Evolutionary conservation across 2,329 filamentous ascomycete species (phyloP).

Genomic region (Diplodia corticola): DNA sequence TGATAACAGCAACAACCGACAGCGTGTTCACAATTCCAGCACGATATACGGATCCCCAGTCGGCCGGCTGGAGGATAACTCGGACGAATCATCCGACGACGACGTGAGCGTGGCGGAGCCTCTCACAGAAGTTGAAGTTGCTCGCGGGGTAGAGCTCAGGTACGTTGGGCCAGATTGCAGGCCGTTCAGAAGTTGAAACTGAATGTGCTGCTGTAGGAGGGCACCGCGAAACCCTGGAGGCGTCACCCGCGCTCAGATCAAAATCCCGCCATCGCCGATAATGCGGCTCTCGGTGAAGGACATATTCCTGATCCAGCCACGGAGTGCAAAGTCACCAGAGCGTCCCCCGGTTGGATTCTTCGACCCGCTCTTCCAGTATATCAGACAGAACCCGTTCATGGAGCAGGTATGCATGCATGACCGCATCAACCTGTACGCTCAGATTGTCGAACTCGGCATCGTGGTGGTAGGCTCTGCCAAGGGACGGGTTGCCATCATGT

Average conservation of each 20-base stretch:
- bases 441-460: constrained; percentile 70
- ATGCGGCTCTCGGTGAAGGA: constrained; percentile 47
- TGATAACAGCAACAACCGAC: constrained; percentile 3
- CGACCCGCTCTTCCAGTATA: constrained; percentile 25
- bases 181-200: not conserved
- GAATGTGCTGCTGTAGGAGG: not conserved
- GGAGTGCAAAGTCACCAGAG: constrained; percentile 11
- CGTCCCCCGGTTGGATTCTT: constrained; percentile 1
- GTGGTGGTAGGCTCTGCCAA: constrained; percentile 67
- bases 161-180: not conserved
- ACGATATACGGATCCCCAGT: not conserved
- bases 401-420: constrained; percentile 36
- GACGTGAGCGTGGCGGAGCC: not conserved
- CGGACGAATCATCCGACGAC: not conserved
- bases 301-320: constrained; percentile 46
- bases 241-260: not conserved
- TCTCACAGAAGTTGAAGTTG: not conserved
- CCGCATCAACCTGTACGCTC: constrained; percentile 62
- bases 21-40: constrained; percentile 9
- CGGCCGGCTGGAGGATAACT: not conserved
- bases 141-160: not conserved
- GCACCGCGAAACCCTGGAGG: not conserved
- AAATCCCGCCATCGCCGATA: constrained; percentile 33
- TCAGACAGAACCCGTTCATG: not conserved
- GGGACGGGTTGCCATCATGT: constrained; percentile 64